Percentiles rank a stretch among this genome's conserved stretches.
phyloP scores from a whole-genome alignment of 257 asterid species.

The Anisodus tanguticus region DNA sequence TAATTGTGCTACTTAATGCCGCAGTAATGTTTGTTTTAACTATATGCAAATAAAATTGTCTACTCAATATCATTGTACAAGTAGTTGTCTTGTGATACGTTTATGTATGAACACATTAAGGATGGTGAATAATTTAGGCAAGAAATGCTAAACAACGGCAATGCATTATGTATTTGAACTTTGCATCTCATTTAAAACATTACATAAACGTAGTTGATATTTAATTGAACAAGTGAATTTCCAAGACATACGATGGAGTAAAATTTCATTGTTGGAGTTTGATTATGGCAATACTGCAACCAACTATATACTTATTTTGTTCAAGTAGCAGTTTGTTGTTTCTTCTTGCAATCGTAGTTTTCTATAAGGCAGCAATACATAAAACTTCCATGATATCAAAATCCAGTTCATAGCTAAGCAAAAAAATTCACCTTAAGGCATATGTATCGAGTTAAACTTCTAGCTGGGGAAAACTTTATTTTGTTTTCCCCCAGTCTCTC shows the following conservation, averaged over 20 bases:
- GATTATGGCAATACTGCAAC: too few relatives aligned
- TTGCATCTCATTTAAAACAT: not conserved
- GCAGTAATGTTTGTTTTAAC: not conserved
- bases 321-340: too few relatives aligned
- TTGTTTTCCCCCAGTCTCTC: not conserved
- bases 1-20: not conserved
- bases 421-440: too few relatives aligned
- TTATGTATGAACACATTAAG: not conserved
- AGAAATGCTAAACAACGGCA: not conserved
- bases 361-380: too few relatives aligned
- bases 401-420: too few relatives aligned
- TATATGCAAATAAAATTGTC: not conserved
- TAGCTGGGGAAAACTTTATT: too few relatives aligned
- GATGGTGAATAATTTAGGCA: not conserved
- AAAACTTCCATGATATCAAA: too few relatives aligned
- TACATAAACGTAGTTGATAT: not conserved
- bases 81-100: not conserved
- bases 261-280: not conserved
- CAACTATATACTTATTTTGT: too few relatives aligned
- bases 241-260: not conserved
- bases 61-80: not conserved
- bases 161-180: not conserved
- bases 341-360: too few relatives aligned
- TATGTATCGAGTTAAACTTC: too few relatives aligned
- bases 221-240: not conserved